Base-by-base conservation (phyloP, 345 rosid species). In the Cardamine occulta region DNA sequence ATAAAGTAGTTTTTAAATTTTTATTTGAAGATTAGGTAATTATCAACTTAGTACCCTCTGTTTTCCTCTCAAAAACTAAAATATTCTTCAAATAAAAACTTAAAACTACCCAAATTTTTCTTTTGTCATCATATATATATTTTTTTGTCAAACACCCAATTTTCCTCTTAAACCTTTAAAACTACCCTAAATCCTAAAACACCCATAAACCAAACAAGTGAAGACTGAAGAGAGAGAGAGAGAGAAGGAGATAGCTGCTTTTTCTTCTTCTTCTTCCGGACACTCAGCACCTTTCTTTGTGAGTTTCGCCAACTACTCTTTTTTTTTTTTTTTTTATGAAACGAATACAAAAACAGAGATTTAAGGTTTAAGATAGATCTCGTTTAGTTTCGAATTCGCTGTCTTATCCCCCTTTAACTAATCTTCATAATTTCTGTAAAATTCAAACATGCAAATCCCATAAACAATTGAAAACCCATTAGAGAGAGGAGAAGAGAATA, bases 381-480 rank as follows among this genome's bases (percentile, higher is more conserved):
- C 47, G 2, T 69, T 23, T 61, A 48, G 42, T 52, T 61, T 29
- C 62, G 4, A 64, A 64, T 35, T 44, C 51, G 4, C n/a, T 35
- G 0, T 55, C 4, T 48, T 37, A 35, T 28, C 59, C 17, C 40
- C 60, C n/a, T 44, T 21, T 9, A 6, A 40, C 11, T 4, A n/a
- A 67, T 66, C 11, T 47, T 57, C 55, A 40, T 40, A n/a, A 39
- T 34, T 10, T 8, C n/a, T 74, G 18, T 35, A 12, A 63, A 68
- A 53, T 3, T 31, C 51, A 31, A 24, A 69, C 80, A 69, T 76
- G 80, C 75, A 76, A 54, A 44, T 76, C 65, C 24, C 34, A 3
- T 12, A 34, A 45, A 42, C 19, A 6, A 21, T 15, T 18, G 23
- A 51, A 37, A 24, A 2, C 66, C 32, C 34, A 39, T 2, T 8